Evolutionary conservation across 2,329 filamentous ascomycete genomes (phyloP).

Genomic region (Aspergillus sp.): DNA sequence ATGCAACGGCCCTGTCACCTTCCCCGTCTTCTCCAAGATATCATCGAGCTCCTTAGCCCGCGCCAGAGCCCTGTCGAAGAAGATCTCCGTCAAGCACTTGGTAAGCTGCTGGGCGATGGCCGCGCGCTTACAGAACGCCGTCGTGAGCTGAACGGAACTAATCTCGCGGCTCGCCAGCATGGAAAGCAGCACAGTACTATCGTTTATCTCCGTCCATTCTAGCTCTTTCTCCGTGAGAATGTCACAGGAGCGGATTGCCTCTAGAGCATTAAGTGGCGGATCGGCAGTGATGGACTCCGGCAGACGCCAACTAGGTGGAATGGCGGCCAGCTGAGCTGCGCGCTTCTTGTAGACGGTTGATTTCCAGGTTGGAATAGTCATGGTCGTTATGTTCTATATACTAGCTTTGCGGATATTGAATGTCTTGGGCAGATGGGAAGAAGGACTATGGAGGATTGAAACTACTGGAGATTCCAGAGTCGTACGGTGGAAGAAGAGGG

Average conservation of each 20-base stretch:
- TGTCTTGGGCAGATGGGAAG: neutral
- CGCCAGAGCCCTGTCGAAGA: constrained; percentile 56
- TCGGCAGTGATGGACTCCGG: constrained; percentile 10
- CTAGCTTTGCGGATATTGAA: neutral
- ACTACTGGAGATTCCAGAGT: neutral
- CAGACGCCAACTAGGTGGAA: constrained; percentile 26
- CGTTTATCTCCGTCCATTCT: constrained; percentile 25
- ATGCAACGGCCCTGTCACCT: constrained; percentile 64
- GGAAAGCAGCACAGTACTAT: constrained; percentile 20
- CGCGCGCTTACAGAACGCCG: constrained; percentile 24
- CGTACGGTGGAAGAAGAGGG: neutral
- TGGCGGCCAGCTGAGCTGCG: constrained; percentile 20
- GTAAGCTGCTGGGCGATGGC: constrained; percentile 25
- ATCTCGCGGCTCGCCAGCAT: constrained; percentile 15
- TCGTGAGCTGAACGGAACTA: constrained; percentile 19
- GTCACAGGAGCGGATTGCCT: constrained; percentile 21
- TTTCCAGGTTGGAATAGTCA: constrained; percentile 22
- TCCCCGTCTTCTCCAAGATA: constrained; percentile 51
- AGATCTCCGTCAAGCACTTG: constrained; percentile 34
- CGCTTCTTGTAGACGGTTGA: constrained; percentile 23
- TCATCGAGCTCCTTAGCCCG: constrained; percentile 54
- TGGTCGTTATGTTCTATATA: neutral
- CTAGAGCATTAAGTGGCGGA: constrained; percentile 15
- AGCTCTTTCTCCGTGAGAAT: constrained; percentile 24
- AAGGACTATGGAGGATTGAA: neutral